Percentiles rank a stretch among this genome's conserved stretches.
Evolutionary conservation across 805 yeast genomes (phyloP).

Genomic region (Phaffomyces opuntiae): DNA sequence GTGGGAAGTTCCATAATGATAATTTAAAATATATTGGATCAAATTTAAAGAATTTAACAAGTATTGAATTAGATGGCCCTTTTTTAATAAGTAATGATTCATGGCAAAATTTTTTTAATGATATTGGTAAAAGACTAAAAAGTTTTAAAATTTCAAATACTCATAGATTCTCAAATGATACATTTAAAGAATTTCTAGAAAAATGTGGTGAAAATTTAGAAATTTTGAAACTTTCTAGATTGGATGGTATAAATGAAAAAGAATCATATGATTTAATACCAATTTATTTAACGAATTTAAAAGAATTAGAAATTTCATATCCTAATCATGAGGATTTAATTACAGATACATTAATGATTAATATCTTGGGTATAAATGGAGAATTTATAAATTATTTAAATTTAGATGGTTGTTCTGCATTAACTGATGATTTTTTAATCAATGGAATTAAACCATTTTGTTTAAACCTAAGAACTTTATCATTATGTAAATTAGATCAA

Average conservation of each 20-base stretch:
- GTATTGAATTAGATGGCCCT: slow-evolving; percentile 78
- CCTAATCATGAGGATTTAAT: slow-evolving; percentile 62
- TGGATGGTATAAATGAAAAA: slow-evolving; percentile 63
- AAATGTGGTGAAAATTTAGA: slow-evolving; percentile 51
- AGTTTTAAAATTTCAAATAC: slow-evolving; percentile 69
- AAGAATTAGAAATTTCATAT: slow-evolving; percentile 57
- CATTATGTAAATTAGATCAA: slow-evolving; percentile 53
- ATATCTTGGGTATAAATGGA: slow-evolving; percentile 56
- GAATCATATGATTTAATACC: slow-evolving; percentile 59
- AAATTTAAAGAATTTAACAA: slow-evolving; percentile 47
- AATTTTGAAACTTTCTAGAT: slow-evolving; percentile 53
- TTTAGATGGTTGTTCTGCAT: slow-evolving; percentile 65
- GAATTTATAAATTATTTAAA: slow-evolving; percentile 47
- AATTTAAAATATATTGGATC: slow-evolving; percentile 56
- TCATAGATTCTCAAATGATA: slow-evolving; percentile 69
- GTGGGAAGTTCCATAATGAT: slow-evolving; percentile 85
- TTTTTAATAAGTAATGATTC: slow-evolving; percentile 68
- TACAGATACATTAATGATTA: slow-evolving; percentile 59
- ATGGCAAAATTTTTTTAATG: slow-evolving; percentile 74
- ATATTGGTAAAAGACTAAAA: slow-evolving; percentile 45
- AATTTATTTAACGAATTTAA: slow-evolving; percentile 47
- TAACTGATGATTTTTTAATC: slow-evolving; percentile 57
- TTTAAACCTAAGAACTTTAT: slow-evolving; percentile 46
- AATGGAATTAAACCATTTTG: slow-evolving; percentile 58
- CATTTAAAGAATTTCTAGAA: slow-evolving; percentile 54